phyloP scores from a whole-genome alignment of 2,329 filamentous ascomycete genomes.

The Cladosporium austrohemisphaericum region DNA sequence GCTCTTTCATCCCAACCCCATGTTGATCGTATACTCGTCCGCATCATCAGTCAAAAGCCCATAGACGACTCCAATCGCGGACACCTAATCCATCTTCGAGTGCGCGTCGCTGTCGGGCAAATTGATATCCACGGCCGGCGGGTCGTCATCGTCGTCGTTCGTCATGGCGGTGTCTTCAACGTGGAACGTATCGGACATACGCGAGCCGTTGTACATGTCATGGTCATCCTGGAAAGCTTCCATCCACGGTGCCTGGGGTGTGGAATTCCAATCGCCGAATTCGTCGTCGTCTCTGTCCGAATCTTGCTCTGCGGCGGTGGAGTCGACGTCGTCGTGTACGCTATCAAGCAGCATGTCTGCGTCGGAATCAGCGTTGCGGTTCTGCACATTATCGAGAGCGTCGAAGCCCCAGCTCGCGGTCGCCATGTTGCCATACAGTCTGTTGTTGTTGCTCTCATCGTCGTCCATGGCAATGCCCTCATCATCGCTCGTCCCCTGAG shows the following conservation, averaged over 20 bases:
- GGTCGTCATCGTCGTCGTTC: neutral
- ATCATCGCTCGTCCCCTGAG: conserved; percentile 15
- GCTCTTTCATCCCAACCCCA: too few species aligned
- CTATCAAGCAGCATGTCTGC: conserved; percentile 14
- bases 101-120: neutral
- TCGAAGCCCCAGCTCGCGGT: conserved; percentile 8
- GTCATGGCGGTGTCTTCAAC: conserved; percentile 5
- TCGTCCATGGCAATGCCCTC: conserved; percentile 13
- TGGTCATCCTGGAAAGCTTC: neutral
- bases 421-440: conserved; percentile 10
- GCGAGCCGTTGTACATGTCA: neutral
- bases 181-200: neutral
- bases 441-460: neutral
- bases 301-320: conserved; percentile 6
- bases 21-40: too few species aligned
- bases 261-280: neutral
- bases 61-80: too few species aligned
- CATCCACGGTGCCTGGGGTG: neutral
- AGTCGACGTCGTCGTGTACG: conserved; percentile 10
- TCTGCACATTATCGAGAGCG: neutral
- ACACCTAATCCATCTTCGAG: conserved; percentile 9
- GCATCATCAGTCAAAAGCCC: too few species aligned
- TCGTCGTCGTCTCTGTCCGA: neutral
- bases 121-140: conserved; percentile 7
- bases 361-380: conserved; percentile 12